Evolutionary conservation across 192 early-diverging fungal genomes (phyloP), one percentile per base, ranked within the genome.

Genomic region (Lunasporangiospora selenospora): DNA sequence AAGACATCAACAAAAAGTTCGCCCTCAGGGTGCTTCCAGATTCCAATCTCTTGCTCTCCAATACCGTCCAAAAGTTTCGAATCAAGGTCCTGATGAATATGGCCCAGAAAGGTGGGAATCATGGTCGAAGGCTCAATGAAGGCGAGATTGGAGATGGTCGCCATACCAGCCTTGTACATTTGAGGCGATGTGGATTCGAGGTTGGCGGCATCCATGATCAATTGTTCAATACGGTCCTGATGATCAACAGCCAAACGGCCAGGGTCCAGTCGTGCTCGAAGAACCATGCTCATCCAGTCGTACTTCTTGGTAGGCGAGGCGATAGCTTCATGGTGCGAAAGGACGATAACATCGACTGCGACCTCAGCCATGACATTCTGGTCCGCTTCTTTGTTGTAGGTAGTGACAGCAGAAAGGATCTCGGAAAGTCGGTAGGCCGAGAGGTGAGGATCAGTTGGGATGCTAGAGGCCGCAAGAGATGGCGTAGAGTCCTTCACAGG

Each of bases 221-320:
- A 59, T 36, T 79, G 76, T 48, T 76, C 53, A 37, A 90, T 81
- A 31, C 50, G 66, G 1, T 62, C 42, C 13, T 71, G 67, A 31
- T 77, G 64, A 19, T 64, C 60, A 39, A 77, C 42, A 36, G 84
- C 85, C 19, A 90, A 75, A 18, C 88, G 83, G 11, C 86, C 85
- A 21, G 90, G 90, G 58, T 92, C 83, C 18, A 89, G 75, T n/a
- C 82, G 77, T 13, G 88, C 79, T 13, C 89, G 83, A 78, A 91
- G 93, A 56, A 90, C 85, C 30, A 97, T 81, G 11, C 86, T 76
- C 53, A 98, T 88, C 96, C 96, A 98, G 52, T 90, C 78, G 51
- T 95, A 92, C 40, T 82, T 80, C 40, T 88, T 83, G 11, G 82
- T 80, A 21, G 80, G 79, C 5, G 89, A 87, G 37, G 89, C 80